Base-by-base conservation (phyloP, 345 rosid species). In the Gossypium turneri region DNA sequence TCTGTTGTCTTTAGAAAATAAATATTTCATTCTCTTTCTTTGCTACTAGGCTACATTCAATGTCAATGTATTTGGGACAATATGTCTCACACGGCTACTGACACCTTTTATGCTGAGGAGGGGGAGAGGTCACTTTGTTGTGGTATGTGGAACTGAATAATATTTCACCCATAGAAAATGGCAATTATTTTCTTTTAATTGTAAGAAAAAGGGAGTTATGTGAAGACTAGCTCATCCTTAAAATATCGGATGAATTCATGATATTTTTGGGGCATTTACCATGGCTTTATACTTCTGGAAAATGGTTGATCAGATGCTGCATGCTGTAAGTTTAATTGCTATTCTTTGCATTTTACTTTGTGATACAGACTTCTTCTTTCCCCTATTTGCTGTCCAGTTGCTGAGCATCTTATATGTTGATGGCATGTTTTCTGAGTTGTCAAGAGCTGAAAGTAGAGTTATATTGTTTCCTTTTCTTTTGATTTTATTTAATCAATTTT, bases 71-170 rank as follows among this genome's bases (percentile, higher is more conserved):
- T 72, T 92, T 61, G 98, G 98, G 74, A 88, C 98, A 27, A 83
- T 94, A 82, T 84, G 94, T 80, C 90, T 94, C 51, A 94, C 97
- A 74, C 88, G 88, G 80, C 86, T 92, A 65, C 77, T 94, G 86
- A 84, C 88, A 80, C 90, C 95, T 60, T 85, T 68, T 66, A 94
- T 92, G 98, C 82, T 92, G 82, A 85, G 74, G 80, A 90, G 89
- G 59, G 97, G 95, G 66, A 80, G 88, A 41, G 97, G 98, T 75
- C 97, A 92, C 76, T 94, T 94, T 85, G 92, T 94, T 77, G 97
- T 94, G 98, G 98, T 94, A 90, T 5, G 94, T 86, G 70, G 75
- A 74, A 38, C 57, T 73, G 17, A 34, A n/a, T 60, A 58, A 74
- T 76, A 10, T 56, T 47, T 72, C 62, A 13, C 22, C 64, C 57